These are phyloP conservation scores for Scheffersomyces quercinus DNA, from an alignment of 1,139 yeast genomes.

Conservation along the genomic window DNA sequence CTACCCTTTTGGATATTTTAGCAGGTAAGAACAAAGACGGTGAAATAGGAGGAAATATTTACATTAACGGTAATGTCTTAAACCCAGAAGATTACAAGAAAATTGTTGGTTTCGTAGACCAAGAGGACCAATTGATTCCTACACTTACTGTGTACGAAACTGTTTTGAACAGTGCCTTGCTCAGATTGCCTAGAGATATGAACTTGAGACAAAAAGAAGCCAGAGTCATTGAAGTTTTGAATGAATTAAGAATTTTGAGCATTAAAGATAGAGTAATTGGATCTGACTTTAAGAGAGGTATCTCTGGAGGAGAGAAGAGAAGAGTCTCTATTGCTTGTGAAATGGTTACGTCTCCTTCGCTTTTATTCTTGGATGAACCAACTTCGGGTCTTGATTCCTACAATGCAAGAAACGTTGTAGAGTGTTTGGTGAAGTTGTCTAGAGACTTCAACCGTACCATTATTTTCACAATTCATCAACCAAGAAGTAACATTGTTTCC, in stretches of 20 bases:
- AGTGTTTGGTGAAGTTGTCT: conserved; percentile 77
- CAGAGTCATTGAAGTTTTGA: conserved; percentile 81
- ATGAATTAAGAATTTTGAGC: conserved; percentile 77
- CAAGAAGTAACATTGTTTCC: conserved; percentile 94
- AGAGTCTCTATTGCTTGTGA: conserved; percentile 91
- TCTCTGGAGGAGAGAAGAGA: conserved; percentile 92
- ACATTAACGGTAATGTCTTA: conserved; percentile 67
- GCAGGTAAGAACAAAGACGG: conserved; percentile 90
- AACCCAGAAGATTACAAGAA: conserved; percentile 51
- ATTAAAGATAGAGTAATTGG: conserved; percentile 89
- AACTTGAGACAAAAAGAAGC: conserved; percentile 67
- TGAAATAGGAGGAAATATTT: conserved; percentile 58
- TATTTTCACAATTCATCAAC: conserved; percentile 93
- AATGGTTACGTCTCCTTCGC: conserved; percentile 80
- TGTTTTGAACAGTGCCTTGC: conserved; percentile 84
- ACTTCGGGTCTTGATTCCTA: conserved; percentile 94
- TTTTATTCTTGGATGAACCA: conserved; percentile 82
- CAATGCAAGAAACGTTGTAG: conserved; percentile 90
- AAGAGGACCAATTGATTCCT: conserved; percentile 87
- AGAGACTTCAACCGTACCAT: conserved; percentile 82
- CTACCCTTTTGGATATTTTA: conserved; percentile 84
- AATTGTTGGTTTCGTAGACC: conserved; percentile 94
- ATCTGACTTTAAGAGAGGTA: conserved; percentile 85
- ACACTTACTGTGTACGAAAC: conserved; percentile 96
- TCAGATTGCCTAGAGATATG: conserved; percentile 83